Conservation (phyloP, 2,329 filamentous ascomycete species). For the Allantophomopsis lycopodina region DNA sequence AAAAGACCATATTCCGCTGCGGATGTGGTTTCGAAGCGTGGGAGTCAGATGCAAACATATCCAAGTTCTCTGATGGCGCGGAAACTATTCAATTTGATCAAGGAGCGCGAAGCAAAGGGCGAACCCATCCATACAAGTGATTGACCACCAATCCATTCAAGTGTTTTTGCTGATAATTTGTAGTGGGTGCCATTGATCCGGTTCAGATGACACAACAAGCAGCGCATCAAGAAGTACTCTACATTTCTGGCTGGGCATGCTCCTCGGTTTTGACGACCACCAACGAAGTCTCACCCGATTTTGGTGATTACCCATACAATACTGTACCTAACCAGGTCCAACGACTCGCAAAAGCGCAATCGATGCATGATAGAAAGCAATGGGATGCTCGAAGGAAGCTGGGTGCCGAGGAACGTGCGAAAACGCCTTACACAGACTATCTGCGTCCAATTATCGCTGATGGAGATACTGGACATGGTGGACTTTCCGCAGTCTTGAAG, state of each 20-base stretch:
- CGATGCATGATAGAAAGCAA: constrained; percentile 91
- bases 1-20: constrained; percentile 81
- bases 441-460: constrained; percentile 91
- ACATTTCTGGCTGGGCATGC: constrained; percentile 95
- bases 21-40: constrained; percentile 88
- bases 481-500: constrained; percentile 85
- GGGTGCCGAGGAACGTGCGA: constrained; percentile 55
- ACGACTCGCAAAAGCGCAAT: constrained; percentile 89
- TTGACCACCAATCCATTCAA: too few species aligned
- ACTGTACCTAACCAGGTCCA: constrained; percentile 98
- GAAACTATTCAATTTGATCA: constrained; percentile 84
- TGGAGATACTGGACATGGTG: constrained; percentile 91
- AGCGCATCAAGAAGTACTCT: constrained; percentile 87
- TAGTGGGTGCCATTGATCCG: constrained; percentile 96
- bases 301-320: constrained; percentile 98
- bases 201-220: constrained; percentile 99
- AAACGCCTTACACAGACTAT: constrained; percentile 80
- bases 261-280: constrained; percentile 85
- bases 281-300: constrained; percentile 95
- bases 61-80: constrained; percentile 89
- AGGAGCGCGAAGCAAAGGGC: constrained; percentile 62
- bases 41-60: constrained; percentile 74
- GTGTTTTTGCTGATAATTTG: neutral
- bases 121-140: constrained; percentile 50
- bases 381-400: constrained; percentile 77